Evolutionary conservation across 2,329 filamentous ascomycete species (phyloP), one percentile per base, ranked within the genome.

Genomic region (Cyphellophora europaea): DNA sequence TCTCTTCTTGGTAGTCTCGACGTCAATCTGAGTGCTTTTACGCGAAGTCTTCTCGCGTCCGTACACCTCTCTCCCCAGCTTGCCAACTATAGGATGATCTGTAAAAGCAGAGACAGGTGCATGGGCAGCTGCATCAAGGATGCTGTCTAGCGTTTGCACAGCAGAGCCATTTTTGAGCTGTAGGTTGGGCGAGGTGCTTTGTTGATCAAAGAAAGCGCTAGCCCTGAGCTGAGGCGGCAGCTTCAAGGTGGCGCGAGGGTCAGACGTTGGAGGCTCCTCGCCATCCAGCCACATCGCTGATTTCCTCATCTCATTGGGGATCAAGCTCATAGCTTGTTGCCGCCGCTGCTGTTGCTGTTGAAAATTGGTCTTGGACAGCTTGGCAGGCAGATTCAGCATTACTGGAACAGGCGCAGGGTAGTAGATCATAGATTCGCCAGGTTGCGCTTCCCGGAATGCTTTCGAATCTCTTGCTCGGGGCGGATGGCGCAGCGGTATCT

Each of bases 341-440:
- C 82, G 77, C 35, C 84, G 74, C 47, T 78, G 72, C 37, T 86
- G 79, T 36, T 78, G 71, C 4, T 77, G 69, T 6, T 69, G 62
- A 3, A 73, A 62, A 35, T 80, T 73, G 34, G 77, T 71, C 49
- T 79, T 83, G 1, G 88, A 93, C 33, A 96, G 64, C 49, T 86
- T 83, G 29, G 87, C 86, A 1, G 91, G 91, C 10, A 98, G 65
- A 50, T 94, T 96, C 38, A 98, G 71, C 79, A 93, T 88, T 43
- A 82, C 79, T 3, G 91, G 91, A 3, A 98, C 91, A 1, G 86
- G 88, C 3, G 91, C 91, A 11, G 91, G 91, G 56, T 98, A 98
- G 59, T 81, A 96, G 6, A 94, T 76, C 84, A 96, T 94, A 48
- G 79, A 69, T 46, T 89, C 77, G 4, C 77, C 80, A 2, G 79